A percentile compares a stretch with the other conserved stretches of the same genome.
Conservation (phyloP, 129 eudicot genomes). For the Deinandra increscens region DNA sequence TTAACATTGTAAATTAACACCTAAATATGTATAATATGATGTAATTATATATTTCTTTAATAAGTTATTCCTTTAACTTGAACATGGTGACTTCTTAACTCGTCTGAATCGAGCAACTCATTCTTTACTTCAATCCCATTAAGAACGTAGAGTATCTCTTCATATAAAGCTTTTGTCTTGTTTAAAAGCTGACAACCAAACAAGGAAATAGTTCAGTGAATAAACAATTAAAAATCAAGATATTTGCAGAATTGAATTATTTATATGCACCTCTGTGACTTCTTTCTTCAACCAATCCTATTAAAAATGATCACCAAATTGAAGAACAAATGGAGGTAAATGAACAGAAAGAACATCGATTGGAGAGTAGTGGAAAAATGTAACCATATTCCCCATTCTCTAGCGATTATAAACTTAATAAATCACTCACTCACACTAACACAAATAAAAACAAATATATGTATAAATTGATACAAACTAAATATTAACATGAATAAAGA, state of each 20-base stretch:
- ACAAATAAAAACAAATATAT: slow-evolving; percentile 5
- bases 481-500: too few relatives aligned
- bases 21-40: too few relatives aligned
- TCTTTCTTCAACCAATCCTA: too few relatives aligned
- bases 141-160: slow-evolving; percentile 54
- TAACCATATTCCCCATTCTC: slow-evolving; percentile 89
- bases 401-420: slow-evolving; percentile 6
- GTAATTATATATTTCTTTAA: slow-evolving; percentile 55
- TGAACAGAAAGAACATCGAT: slow-evolving; percentile 73
- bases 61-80: slow-evolving; percentile 57
- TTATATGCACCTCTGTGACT: too few relatives aligned
- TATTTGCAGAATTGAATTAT: too few relatives aligned
- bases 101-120: slow-evolving; percentile 46
- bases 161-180: slow-evolving; percentile 57
- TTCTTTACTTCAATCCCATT: slow-evolving; percentile 49
- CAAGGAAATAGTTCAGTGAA: slow-evolving; percentile 7
- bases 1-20: too few relatives aligned
- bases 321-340: slow-evolving; percentile 76
- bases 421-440: background rate
- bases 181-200: slow-evolving; percentile 51
- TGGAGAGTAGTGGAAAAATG: slow-evolving; percentile 87
- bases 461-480: background rate
- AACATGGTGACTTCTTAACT: slow-evolving; percentile 52
- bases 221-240: too few relatives aligned
- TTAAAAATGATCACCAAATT: slow-evolving; percentile 51